Evolutionary conservation across 139 green algal species (phyloP).

Genomic region (Trebouxia sp.): DNA sequence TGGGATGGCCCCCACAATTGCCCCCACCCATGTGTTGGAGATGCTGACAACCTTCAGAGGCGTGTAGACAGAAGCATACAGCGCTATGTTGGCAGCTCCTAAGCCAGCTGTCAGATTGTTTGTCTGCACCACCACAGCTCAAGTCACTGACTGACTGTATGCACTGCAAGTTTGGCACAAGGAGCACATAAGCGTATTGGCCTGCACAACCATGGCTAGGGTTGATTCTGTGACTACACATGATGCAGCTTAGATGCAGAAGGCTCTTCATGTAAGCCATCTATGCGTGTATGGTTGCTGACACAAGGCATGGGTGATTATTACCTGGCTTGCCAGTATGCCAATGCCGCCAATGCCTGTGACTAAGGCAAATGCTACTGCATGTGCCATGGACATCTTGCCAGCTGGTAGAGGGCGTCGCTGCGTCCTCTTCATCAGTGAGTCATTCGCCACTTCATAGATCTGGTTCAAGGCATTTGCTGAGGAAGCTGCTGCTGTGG

Average conservation of each 20-base stretch:
- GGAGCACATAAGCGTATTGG: neutral
- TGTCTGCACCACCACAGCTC: slow-evolving; percentile 53
- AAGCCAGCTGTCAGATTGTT: slow-evolving; percentile 85
- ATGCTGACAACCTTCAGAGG: slow-evolving; percentile 91
- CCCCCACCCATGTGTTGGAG: slow-evolving; percentile 96
- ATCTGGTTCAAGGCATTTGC: slow-evolving; percentile 97
- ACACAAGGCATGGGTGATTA: neutral
- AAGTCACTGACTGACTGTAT: neutral
- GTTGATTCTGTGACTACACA: neutral
- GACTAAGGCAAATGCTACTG: slow-evolving; percentile 78
- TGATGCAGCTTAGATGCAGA: neutral
- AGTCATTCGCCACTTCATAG: slow-evolving; percentile 86
- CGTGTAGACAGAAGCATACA: slow-evolving; percentile 97
- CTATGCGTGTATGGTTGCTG: neutral
- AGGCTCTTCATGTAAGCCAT: neutral
- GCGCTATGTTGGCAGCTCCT: slow-evolving; percentile 90
- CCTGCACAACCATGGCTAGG: neutral
- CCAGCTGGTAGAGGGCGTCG: slow-evolving; percentile 90
- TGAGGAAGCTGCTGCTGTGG: slow-evolving; percentile 77
- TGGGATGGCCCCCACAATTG: slow-evolving; percentile 95
- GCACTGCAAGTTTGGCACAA: neutral
- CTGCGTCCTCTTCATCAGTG: slow-evolving; percentile 86
- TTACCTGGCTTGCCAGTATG: slow-evolving; percentile 70
- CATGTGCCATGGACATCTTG: slow-evolving; percentile 67
- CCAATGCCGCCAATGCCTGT: slow-evolving; percentile 70